A percentile compares a stretch with the other conserved stretches of the same genome.
Conservation (phyloP, 306 rosid species). For the Mimosa pudica region DNA sequence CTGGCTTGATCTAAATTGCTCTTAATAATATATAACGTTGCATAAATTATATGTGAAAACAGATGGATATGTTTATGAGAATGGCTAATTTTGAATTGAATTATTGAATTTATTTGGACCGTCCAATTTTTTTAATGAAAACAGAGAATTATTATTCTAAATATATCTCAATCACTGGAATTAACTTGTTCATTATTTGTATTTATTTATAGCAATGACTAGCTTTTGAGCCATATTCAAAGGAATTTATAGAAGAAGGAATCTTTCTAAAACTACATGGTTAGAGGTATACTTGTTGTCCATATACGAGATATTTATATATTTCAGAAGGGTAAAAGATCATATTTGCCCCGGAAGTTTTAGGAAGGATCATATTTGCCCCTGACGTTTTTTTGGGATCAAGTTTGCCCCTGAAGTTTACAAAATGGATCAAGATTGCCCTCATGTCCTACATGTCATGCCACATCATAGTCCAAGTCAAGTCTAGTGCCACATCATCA, state of each 20-base stretch:
- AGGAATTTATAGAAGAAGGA: not conserved
- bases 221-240: not conserved
- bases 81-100: not conserved
- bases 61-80: not conserved
- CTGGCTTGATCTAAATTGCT: not conserved
- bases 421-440: too few species aligned
- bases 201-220: not conserved
- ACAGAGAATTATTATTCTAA: not conserved
- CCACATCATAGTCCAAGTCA: too few species aligned
- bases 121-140: not conserved
- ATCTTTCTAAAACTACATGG: not conserved
- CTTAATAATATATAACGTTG: not conserved
- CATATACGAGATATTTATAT: not conserved
- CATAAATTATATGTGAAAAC: not conserved
- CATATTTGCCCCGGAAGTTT: too few species aligned
- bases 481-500: too few species aligned
- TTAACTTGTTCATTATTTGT: not conserved
- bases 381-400: too few species aligned
- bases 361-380: too few species aligned
- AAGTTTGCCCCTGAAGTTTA: too few species aligned
- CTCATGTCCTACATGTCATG: too few species aligned
- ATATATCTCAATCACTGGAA: not conserved
- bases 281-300: not conserved
- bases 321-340: not conserved
- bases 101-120: not conserved